Base-by-base conservation (phyloP, 805 yeast genomes). In the Candida xyloterini region DNA sequence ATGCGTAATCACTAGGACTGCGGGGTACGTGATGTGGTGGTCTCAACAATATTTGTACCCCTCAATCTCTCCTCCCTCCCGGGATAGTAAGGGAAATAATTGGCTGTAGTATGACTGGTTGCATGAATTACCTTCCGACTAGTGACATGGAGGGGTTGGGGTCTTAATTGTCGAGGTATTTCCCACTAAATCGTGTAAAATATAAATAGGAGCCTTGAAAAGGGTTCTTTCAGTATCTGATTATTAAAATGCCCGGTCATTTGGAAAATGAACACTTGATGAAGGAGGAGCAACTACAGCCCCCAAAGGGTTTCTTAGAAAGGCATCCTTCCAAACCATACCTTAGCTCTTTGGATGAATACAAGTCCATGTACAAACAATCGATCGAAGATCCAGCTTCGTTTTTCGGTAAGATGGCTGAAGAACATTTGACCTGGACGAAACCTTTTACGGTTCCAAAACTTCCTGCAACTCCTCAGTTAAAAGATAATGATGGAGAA, bases 361-460 rank as follows among this genome's bases (percentile, higher is more conserved):
- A 79, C 58, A 53, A 70, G 42, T 50, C 62, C 38, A 51, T 60
- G 64, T 76, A 79, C 63, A 60, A 73, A 43, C 74, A 79, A 55
- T 76, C 82, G 18, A 72, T 79, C 48, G 70, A 70, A 38, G 65
- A 76, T 46, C 84, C 85, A 2, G 65, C 67, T 38, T 51, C 52
- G 23, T 79, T 79, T 52, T 79, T 76, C 50, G 81, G 80, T 35
- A 67, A 69, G 9, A 65, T 65, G 62, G 85, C 81, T 13, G 53
- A 55, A 15, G 68, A 74, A 33, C 56, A 59, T 46, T 67, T 79
- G 50, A 59, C 65, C 45, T 79, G 85, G 85, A 63, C 62, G 47
- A 70, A 59, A 31, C 75, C 73, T 9, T 79, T 79, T 56, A 69
- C 70, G 36, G 52, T 57, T 15, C 66, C 76, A 10, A 66, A 76